phyloP scores from a whole-genome alignment of 2,329 filamentous ascomycete species.

The Aspergillus proliferans region DNA sequence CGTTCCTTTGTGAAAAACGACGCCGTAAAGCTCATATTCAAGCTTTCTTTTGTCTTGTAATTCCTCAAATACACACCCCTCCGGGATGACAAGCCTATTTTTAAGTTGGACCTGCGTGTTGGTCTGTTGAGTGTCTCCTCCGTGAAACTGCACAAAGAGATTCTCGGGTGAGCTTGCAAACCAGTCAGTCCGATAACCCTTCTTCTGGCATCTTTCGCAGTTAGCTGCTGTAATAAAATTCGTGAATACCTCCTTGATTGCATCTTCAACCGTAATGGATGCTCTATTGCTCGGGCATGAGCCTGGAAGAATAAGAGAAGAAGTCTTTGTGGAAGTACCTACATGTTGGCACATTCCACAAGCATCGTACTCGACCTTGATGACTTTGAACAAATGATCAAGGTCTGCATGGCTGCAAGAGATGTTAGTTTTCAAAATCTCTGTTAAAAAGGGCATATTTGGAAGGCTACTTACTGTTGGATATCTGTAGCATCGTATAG shows the following conservation, averaged over 20 bases:
- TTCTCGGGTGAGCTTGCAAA: constrained; percentile 13
- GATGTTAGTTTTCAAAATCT: neutral
- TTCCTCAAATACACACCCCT: neutral
- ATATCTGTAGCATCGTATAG: neutral
- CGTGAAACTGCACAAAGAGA: constrained; percentile 17
- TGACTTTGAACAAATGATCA: constrained; percentile 2
- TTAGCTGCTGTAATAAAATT: neutral
- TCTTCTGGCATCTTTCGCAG: too few species aligned
- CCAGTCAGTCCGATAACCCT: neutral
- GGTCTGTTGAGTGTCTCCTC: neutral
- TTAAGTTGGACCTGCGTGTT: neutral
- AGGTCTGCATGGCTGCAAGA: constrained; percentile 1
- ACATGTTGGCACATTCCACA: constrained; percentile 2
- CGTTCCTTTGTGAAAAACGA: constrained; percentile 17
- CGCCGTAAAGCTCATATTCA: constrained; percentile 20
- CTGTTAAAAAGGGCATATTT: neutral
- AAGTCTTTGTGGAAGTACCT: neutral
- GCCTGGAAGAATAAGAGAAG: constrained; percentile 1
- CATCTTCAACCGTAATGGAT: neutral
- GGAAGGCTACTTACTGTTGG: neutral
- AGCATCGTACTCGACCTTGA: neutral
- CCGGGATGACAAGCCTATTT: neutral
- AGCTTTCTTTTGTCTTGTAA: constrained; percentile 1
- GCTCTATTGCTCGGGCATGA: neutral
- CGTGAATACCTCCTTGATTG: neutral